Conservation (phyloP, 768 basidiomycete genomes). For the Russula abietina region DNA sequence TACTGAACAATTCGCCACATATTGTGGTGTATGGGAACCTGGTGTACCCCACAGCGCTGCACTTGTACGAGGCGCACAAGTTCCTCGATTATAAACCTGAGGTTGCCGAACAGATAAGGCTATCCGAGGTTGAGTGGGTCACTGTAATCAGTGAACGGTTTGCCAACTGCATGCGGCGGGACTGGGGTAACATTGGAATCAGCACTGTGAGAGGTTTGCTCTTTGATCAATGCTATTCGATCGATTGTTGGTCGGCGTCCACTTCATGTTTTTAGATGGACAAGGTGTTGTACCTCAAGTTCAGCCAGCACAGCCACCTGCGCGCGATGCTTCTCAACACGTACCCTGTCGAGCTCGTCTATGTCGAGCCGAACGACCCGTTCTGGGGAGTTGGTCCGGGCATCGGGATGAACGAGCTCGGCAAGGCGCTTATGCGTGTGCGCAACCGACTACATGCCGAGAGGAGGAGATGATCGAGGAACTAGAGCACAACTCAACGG, state of each 20-base stretch:
- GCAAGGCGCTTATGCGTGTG: slow-evolving; percentile 50
- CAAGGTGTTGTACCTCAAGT: slow-evolving; percentile 59
- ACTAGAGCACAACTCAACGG: no score
- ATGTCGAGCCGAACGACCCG: slow-evolving; percentile 46
- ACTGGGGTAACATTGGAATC: slow-evolving; percentile 53
- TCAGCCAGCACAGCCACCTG: slow-evolving; percentile 61
- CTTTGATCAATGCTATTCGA: not conserved
- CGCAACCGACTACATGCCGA: slow-evolving; percentile 41
- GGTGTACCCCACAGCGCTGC: slow-evolving; percentile 62
- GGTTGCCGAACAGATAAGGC: slow-evolving; percentile 53
- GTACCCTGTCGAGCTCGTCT: slow-evolving; percentile 39
- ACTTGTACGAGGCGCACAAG: slow-evolving; percentile 70
- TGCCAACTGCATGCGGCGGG: slow-evolving; percentile 36
- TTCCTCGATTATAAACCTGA: slow-evolving; percentile 47
- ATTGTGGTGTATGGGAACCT: slow-evolving; percentile 48
- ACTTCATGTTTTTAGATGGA: slow-evolving; percentile 45
- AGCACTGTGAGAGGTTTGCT: slow-evolving; percentile 39
- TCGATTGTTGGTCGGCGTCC: not conserved
- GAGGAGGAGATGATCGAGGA: not conserved
- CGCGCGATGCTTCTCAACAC: slow-evolving; percentile 51
- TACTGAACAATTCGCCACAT: slow-evolving; percentile 67
- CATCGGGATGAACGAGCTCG: slow-evolving; percentile 57
- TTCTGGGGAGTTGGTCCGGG: slow-evolving; percentile 63
- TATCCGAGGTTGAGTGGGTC: slow-evolving; percentile 26
- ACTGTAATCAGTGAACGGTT: slow-evolving; percentile 30